These are phyloP conservation scores for Stygiomarasmius scandens DNA, from an alignment of 1,284 basidiomycete species.

Conservation along the genomic window DNA sequence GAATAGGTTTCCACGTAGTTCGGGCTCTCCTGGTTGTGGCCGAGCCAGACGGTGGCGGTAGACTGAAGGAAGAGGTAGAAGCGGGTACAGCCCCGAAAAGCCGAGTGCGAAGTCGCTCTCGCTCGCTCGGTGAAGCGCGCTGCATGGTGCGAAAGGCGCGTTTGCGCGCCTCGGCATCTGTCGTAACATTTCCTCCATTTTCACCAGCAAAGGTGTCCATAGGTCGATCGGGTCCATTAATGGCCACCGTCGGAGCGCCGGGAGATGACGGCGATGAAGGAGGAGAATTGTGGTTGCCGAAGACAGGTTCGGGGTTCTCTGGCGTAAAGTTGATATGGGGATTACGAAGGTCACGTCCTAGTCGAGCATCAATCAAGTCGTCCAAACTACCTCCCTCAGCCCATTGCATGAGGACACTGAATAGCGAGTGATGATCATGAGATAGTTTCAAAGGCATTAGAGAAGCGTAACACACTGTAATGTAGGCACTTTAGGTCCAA, in stretches of 20 bases:
- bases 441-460: no score
- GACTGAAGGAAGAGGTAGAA: constrained; percentile 12
- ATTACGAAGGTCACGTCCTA: constrained; percentile 53
- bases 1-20: constrained; percentile 67
- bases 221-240: no score
- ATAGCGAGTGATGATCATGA: no score
- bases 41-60: no score
- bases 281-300: no score
- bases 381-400: constrained; percentile 88
- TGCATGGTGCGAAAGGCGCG: constrained; percentile 74
- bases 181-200: no score
- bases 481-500: constrained; percentile 83
- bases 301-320: constrained; percentile 11
- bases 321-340: constrained; percentile 47
- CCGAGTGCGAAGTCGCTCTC: constrained; percentile 57
- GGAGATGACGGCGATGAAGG: no score
- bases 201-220: no score
- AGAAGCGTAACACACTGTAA: constrained; percentile 57
- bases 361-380: constrained; percentile 79
- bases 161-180: constrained; percentile 70
- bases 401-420: constrained; percentile 90
- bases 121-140: constrained; percentile 64
- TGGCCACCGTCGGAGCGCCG: no score
- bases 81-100: constrained; percentile 34
- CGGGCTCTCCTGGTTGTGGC: no score